Percentiles rank a stretch among this genome's conserved stretches.
These are phyloP conservation scores for Chaetomium sp. DNA, from an alignment of 2,329 filamentous ascomycete genomes.

Conservation along the genomic window DNA sequence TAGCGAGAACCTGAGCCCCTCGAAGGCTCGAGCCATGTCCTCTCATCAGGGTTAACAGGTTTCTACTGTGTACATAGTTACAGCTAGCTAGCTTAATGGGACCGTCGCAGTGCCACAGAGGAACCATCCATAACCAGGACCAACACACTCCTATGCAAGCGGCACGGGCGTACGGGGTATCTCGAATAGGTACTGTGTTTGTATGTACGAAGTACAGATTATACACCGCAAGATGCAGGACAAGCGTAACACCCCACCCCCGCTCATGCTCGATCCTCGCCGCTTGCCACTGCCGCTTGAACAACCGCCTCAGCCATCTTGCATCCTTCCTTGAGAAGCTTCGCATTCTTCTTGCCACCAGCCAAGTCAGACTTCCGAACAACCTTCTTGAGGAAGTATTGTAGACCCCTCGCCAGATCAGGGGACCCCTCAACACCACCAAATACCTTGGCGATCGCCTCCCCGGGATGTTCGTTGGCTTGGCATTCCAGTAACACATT, in stretches of 20 bases:
- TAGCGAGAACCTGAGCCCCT: constrained; percentile 5
- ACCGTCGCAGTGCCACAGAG: background rate
- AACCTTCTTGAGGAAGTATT: constrained; percentile 77
- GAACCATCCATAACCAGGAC: background rate
- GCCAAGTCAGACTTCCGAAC: constrained; percentile 66
- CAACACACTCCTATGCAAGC: constrained; percentile 2
- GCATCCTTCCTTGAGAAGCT: constrained; percentile 52
- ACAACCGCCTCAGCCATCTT: constrained; percentile 47
- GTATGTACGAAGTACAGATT: too few relatives aligned
- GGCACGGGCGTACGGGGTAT: constrained; percentile 8
- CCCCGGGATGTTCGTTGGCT: constrained; percentile 50
- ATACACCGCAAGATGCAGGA: constrained; percentile 4
- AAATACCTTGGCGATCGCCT: constrained; percentile 67
- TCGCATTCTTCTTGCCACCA: constrained; percentile 51
- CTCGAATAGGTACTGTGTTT: background rate
- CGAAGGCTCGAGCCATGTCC: background rate
- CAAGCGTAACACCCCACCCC: background rate
- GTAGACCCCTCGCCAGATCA: constrained; percentile 71
- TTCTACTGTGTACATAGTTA: background rate
- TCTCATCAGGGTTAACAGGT: background rate
- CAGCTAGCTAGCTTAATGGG: background rate
- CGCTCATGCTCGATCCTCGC: constrained; percentile 22
- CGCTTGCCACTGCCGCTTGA: constrained; percentile 33
- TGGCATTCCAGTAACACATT: constrained; percentile 71
- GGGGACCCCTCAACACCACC: constrained; percentile 63